Evolutionary conservation across 2,329 filamentous ascomycete genomes (phyloP).

Genomic region (Scedosporium apiospermum): DNA sequence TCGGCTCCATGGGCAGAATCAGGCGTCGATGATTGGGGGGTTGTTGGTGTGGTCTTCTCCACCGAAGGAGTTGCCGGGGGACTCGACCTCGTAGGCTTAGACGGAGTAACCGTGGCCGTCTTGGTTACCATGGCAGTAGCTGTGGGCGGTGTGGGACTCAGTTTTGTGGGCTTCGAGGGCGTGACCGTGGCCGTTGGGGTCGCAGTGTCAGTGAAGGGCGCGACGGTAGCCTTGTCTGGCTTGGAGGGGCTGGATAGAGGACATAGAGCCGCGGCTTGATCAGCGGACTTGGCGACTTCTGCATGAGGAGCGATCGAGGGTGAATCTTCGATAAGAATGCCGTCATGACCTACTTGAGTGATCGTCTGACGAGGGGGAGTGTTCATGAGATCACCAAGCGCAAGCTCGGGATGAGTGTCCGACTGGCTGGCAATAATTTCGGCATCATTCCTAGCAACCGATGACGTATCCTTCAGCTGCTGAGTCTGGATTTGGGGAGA

Average conservation of each 20-base stretch:
- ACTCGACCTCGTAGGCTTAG: background rate
- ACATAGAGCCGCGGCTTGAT: background rate
- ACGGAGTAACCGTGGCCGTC: background rate
- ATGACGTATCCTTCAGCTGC: too few relatives aligned
- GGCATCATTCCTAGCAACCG: too few relatives aligned
- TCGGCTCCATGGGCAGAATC: too few relatives aligned
- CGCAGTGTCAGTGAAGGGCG: background rate
- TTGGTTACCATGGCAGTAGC: background rate
- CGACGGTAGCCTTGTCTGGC: background rate
- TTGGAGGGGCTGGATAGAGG: background rate
- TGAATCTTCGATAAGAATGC: background rate
- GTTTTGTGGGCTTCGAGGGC: background rate
- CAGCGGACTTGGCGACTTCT: too few relatives aligned
- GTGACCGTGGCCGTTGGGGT: background rate
- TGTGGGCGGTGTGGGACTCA: background rate
- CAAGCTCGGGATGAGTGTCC: background rate
- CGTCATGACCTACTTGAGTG: background rate
- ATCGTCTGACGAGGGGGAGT: background rate
- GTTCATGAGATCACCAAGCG: background rate
- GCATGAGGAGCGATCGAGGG: background rate
- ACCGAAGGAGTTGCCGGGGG: too few relatives aligned
- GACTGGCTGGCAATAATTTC: too few relatives aligned
- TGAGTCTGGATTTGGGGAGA: background rate
- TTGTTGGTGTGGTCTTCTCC: too few relatives aligned
- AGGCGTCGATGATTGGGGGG: too few relatives aligned